A percentile compares a stretch with the other conserved stretches of the same genome.
These are phyloP conservation scores for Fonsecaea multimorphosa DNA, from an alignment of 2,329 filamentous ascomycete genomes.

Conservation along the genomic window DNA sequence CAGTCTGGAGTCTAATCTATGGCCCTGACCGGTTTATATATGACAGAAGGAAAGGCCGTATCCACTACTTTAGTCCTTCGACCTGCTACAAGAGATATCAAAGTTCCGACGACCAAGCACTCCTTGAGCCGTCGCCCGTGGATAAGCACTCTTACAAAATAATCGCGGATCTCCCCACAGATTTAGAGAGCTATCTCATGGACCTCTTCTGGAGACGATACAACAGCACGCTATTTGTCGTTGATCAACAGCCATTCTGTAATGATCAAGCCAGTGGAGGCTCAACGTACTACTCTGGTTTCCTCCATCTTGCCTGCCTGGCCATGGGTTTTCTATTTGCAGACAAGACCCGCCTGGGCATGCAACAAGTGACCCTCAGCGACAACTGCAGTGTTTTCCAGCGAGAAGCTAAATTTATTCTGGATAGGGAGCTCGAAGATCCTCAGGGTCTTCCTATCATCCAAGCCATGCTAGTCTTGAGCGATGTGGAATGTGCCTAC, in stretches of 20 bases:
- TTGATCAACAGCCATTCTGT: conserved; percentile 9
- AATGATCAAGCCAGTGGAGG: conserved; percentile 4
- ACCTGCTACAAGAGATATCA: conserved; percentile 15
- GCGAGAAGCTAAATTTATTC: conserved; percentile 5
- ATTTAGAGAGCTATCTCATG: conserved; percentile 12
- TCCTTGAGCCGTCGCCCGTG: background rate
- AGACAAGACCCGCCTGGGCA: conserved; percentile 2
- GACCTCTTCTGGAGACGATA: conserved; percentile 12
- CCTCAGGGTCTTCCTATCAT: conserved; percentile 2
- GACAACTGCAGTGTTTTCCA: conserved; percentile 7
- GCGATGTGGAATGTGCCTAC: conserved; percentile 11
- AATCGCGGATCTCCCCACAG: background rate
- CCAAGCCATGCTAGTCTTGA: conserved; percentile 13
- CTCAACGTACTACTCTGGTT: conserved; percentile 3
- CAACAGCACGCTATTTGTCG: conserved; percentile 6
- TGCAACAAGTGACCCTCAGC: conserved; percentile 2
- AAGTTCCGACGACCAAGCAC: background rate
- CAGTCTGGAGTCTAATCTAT: background rate
- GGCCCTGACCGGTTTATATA: conserved; percentile 8
- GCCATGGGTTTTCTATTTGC: conserved; percentile 14
- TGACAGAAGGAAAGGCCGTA: conserved; percentile 9
- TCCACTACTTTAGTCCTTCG: conserved; percentile 17
- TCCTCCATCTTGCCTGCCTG: conserved; percentile 10
- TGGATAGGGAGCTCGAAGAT: conserved; percentile 9
- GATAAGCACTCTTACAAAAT: conserved; percentile 1